Evolutionary conservation across 2,329 filamentous ascomycete species (phyloP), one percentile per base, ranked within the genome.

Genomic region (Colletotrichum filicis): DNA sequence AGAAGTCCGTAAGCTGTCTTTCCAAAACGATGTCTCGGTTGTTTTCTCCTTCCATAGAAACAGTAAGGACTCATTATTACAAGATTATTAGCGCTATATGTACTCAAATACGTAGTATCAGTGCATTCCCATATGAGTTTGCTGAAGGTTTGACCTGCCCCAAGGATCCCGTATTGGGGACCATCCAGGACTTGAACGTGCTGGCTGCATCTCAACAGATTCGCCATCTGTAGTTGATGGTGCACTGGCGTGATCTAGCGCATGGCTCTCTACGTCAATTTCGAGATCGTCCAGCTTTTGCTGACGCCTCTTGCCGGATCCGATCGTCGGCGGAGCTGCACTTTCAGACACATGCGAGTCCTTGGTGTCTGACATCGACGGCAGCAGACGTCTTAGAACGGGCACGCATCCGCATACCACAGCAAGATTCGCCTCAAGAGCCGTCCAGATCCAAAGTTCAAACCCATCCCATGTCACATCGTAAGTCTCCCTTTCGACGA

Each of bases 381-480:
- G 64, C 26, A 72, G 49, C 35, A 80, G 73, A 0, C 77, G 78
- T 1, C 79, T 76, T 52, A 85, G 77, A 24, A 80, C 80, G 1
- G 83, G 83, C 1, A 83, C 78, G 55, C 81, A 84, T 19, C 83
- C 83, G 60, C 83, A 84, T 32, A 84, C 82, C 30, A 85, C 79
- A n/a, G 82, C 83, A 24, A 85, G 73, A 60, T 85, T 83, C 1
- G 81, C 82, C 71, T 85, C 83, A 26, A 84, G 79, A 2, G 83
- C 81, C 1, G 83, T 83, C 83, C 83, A 85, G 35, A 83, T 81
- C 83, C 83, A 85, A 22, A 85, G 76, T 16, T 82, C 75, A 58
- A 82, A 82, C 1, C 83, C 82, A 8, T 83, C 75, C 83, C 83
- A 85, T 2, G 83, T 85, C 0, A 84, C 79, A 72, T 85, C 83